A percentile compares a stretch with the other conserved stretches of the same genome.
Conservation (phyloP, 768 basidiomycete genomes). For the Boletus sp. region DNA sequence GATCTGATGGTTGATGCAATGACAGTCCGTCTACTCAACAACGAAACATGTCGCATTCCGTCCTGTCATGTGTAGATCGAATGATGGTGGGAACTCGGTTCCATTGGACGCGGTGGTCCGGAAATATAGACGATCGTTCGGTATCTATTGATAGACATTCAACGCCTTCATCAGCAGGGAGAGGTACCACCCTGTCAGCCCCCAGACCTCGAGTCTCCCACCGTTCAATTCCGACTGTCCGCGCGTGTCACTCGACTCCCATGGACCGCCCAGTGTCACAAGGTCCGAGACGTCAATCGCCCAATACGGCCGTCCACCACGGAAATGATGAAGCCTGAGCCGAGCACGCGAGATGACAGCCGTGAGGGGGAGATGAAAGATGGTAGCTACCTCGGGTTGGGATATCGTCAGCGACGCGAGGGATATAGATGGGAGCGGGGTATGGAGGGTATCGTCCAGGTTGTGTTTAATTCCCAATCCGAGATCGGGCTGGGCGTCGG, state of each 20-base stretch:
- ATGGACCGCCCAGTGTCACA: conserved; percentile 25
- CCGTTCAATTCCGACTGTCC: conserved; percentile 42
- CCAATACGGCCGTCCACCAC: conserved; percentile 55
- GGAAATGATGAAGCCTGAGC: conserved; percentile 53
- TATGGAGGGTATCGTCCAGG: conserved; percentile 24
- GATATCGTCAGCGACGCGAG: conserved; percentile 53
- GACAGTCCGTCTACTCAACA: background rate
- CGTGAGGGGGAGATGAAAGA: conserved; percentile 69
- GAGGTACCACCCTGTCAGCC: conserved; percentile 83
- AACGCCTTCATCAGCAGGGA: conserved; percentile 58
- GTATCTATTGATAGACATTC: conserved; percentile 41
- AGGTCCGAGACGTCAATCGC: conserved; percentile 68
- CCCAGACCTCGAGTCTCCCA: conserved; percentile 71
- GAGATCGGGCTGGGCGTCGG: background rate
- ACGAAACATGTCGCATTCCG: background rate
- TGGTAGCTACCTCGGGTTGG: conserved; percentile 60
- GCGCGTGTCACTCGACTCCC: conserved; percentile 32
- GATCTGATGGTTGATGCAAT: background rate
- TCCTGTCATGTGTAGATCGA: background rate
- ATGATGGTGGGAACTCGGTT: background rate
- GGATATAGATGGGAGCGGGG: conserved; percentile 60
- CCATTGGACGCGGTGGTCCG: background rate
- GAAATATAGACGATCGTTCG: background rate
- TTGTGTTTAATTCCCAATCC: background rate
- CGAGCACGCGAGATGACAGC: conserved; percentile 47